Evolutionary conservation across 2,329 filamentous ascomycete species (phyloP).

Genomic region (Pseudogymnoascus sp.): DNA sequence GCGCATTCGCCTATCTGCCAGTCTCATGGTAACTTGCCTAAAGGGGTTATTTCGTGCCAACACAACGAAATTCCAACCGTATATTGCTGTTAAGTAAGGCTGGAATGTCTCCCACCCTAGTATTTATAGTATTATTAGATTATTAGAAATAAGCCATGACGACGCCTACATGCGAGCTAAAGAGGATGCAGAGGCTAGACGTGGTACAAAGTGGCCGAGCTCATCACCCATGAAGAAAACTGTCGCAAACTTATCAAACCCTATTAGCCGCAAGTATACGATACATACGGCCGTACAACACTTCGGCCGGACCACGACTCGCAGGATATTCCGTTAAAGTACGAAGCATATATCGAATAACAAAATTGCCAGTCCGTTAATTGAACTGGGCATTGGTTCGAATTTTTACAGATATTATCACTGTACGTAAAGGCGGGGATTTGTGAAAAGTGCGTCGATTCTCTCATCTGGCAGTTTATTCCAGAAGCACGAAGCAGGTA

Average conservation of each 20-base stretch:
- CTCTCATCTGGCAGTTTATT: too few relatives aligned
- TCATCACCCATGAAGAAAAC: background rate
- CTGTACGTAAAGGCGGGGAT: background rate
- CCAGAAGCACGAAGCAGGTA: too few relatives aligned
- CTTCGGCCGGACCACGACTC: background rate
- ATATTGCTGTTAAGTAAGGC: background rate
- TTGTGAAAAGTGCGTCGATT: background rate
- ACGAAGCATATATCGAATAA: background rate
- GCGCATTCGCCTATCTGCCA: background rate
- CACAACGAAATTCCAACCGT: background rate
- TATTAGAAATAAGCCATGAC: background rate
- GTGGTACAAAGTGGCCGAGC: background rate
- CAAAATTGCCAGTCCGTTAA: background rate
- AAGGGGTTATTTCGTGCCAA: background rate
- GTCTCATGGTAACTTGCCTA: background rate
- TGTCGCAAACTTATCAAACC: background rate
- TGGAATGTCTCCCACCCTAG: background rate
- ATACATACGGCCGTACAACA: background rate
- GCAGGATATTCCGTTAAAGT: background rate
- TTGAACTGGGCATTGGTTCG: background rate
- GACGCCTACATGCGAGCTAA: background rate
- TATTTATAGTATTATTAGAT: background rate
- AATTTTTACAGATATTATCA: background rate
- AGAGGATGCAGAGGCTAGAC: background rate
- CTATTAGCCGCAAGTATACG: background rate